These are phyloP conservation scores for Vicia villosa DNA, from an alignment of 306 rosid species.

Conservation along the genomic window DNA sequence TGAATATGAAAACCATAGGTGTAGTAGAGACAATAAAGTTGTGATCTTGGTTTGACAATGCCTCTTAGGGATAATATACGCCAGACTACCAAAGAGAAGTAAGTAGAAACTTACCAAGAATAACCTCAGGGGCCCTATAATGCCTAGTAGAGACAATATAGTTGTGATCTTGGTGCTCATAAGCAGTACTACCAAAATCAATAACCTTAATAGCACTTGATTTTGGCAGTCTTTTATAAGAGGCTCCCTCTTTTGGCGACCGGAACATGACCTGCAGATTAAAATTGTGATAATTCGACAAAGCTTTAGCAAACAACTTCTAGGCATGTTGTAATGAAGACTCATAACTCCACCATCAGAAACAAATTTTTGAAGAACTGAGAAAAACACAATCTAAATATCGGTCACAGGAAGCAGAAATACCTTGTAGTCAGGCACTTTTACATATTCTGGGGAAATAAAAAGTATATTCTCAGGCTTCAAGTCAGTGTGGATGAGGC, in stretches of 20 bases:
- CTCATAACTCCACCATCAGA: neutral
- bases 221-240: conserved; percentile 55
- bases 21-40: neutral
- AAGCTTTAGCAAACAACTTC: neutral
- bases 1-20: neutral
- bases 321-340: neutral
- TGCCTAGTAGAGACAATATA: conserved; percentile 89
- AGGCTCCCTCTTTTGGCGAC: conserved; percentile 15
- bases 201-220: conserved; percentile 81
- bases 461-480: conserved; percentile 28
- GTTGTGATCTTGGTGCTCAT: conserved; percentile 73
- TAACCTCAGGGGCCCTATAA: conserved; percentile 90
- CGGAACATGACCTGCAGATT: conserved; percentile 9
- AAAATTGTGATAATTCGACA: conserved; percentile 3
- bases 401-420: neutral
- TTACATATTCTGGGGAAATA: conserved; percentile 23
- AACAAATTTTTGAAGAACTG: neutral
- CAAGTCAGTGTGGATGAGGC: conserved; percentile 27
- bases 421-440: conserved; percentile 28
- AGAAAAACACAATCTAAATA: neutral
- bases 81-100: conserved; percentile 8
- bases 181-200: conserved; percentile 88
- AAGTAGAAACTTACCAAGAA: conserved; percentile 59
- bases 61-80: neutral
- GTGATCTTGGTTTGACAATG: neutral